phyloP scores from a whole-genome alignment of 2,329 filamentous ascomycete genomes.

The Fusarium setosum region DNA sequence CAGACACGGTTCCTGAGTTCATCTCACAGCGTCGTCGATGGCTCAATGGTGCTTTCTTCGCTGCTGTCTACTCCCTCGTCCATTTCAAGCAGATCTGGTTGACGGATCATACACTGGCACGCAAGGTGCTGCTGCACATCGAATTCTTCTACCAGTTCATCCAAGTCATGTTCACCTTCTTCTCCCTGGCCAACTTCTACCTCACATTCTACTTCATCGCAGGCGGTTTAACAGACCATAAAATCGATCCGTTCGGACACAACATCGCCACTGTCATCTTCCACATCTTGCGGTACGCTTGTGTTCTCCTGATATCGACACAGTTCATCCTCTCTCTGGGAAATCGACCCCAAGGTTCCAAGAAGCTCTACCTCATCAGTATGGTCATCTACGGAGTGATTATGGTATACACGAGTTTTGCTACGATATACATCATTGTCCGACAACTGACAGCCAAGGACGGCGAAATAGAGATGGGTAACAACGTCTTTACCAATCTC shows the following conservation, averaged over 20 bases:
- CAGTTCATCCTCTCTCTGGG: constrained; percentile 98
- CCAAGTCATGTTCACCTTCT: constrained; percentile 94
- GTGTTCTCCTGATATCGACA: constrained; percentile 87
- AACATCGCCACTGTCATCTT: constrained; percentile 88
- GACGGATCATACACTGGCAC: constrained; percentile 89
- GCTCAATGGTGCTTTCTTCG: constrained; percentile 99
- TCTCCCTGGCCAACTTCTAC: constrained; percentile 98
- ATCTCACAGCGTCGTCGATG: constrained; percentile 96
- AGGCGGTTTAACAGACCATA: constrained; percentile 83
- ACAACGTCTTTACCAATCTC: constrained; percentile 94
- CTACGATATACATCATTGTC: constrained; percentile 87
- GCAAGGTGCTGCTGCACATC: constrained; percentile 92
- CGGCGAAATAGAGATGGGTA: constrained; percentile 71
- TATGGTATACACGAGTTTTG: constrained; percentile 96
- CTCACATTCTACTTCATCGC: constrained; percentile 98
- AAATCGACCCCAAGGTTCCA: constrained; percentile 94
- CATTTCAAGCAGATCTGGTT: constrained; percentile 94
- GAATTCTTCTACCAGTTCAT: constrained; percentile 97
- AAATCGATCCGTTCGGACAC: constrained; percentile 91
- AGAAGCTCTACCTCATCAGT: constrained; percentile 86
- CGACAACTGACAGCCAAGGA: constrained; percentile 72
- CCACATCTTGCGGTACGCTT: constrained; percentile 84
- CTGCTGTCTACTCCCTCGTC: constrained; percentile 95
- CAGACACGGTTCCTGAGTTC: constrained; percentile 93
- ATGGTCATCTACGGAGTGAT: constrained; percentile 94